Evolutionary conservation across 257 asterid genomes (phyloP).

Genomic region (Prunella vulgaris): DNA sequence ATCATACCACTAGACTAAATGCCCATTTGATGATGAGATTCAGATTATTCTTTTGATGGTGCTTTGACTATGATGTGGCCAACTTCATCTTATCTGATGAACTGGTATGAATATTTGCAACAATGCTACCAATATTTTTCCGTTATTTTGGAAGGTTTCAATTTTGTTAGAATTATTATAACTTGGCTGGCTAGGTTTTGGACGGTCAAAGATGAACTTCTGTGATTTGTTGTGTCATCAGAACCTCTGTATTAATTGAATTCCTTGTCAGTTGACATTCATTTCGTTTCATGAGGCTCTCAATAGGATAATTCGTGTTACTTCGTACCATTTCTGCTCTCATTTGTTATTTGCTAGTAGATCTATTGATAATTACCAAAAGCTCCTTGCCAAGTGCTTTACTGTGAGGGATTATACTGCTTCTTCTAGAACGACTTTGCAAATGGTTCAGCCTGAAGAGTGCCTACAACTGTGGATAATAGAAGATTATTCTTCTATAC

Average conservation of each 20-base stretch:
- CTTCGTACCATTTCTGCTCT: not conserved
- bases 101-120: not conserved
- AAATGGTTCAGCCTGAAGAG: not conserved
- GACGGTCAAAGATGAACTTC: not conserved
- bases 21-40: conserved; percentile 30
- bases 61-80: not conserved
- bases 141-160: not conserved
- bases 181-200: not conserved
- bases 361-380: not conserved
- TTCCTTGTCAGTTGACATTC: not conserved
- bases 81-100: not conserved
- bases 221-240: not conserved
- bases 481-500: not conserved
- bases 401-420: not conserved
- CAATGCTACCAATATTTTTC: not conserved
- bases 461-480: not conserved
- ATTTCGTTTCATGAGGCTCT: not conserved
- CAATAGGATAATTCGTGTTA: not conserved
- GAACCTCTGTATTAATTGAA: not conserved
- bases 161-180: not conserved
- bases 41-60: not conserved
- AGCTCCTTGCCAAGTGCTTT: not conserved
- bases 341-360: not conserved
- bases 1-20: conserved; percentile 97
- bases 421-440: not conserved